Base-by-base conservation (phyloP, 495 filamentous ascomycete species). In the Geoglossum glabrum region DNA sequence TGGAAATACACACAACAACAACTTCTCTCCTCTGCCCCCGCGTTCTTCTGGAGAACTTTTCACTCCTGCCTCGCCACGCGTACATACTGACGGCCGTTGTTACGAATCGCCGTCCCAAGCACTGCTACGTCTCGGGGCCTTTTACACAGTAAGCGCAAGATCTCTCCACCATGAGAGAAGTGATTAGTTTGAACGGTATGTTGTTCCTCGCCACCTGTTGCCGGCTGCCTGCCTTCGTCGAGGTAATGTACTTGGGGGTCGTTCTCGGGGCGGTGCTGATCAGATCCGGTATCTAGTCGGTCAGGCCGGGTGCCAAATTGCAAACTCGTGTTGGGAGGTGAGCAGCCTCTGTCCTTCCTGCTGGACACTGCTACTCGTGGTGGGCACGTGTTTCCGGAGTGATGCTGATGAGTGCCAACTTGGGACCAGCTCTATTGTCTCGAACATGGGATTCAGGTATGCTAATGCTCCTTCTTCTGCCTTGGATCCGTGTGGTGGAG, bases 311-410 rank as follows among this genome's bases (percentile, higher is more conserved):
- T 96, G 93, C 80, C 92, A 98, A 73, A 98, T 98, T 71, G 92
- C 90, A 72, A 98, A 98, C 77, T 92, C 93, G 63, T 98, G 93
- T 82, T 98, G 92, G 92, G 92, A 98, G 90, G 92, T 98, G 78
- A 73, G 85, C 72, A 23, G 28, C 4, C 21, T 27, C 6, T 25
- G 11, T 31, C 19, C 28, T 40, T 56, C 50, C 56, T 38, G 13
- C 31, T 5, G 26, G 9, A 21, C 3, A 33, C 23, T 45, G 19
- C 17, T 8, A 23, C 34, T 49, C 4, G 5, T 23, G 30, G 11
- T 15, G 28, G 55, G 55, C 38, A 58, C 46, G 56, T n/a, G 56
- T 34, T 28, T 58, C 25, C 23, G n/a, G 45, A 7, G 15, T 30
- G 25, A 52, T 52, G 26, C 64, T 65, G 49, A 65, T 15, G 61